Percentiles rank a stretch among this genome's conserved stretches.
phyloP scores from a whole-genome alignment of 257 asterid species.

The Hygrophila difformis region DNA sequence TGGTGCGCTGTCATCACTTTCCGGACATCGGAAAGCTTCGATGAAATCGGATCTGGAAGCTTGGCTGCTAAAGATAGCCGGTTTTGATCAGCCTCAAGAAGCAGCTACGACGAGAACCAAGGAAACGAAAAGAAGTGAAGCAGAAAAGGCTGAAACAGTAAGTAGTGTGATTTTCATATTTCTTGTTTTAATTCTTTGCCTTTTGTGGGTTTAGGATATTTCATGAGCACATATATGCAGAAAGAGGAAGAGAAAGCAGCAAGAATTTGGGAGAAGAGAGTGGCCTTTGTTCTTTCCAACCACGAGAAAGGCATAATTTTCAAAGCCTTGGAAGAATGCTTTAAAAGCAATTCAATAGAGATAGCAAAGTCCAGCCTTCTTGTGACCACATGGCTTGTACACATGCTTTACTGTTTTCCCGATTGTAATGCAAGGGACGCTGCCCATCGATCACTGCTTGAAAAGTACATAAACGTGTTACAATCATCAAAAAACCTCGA shows the following conservation, averaged over 20 bases:
- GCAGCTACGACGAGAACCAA: constrained; percentile 33
- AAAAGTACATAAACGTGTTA: constrained; percentile 52
- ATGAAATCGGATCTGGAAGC: constrained; percentile 48
- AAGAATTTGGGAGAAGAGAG: constrained; percentile 56
- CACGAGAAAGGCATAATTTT: constrained; percentile 67
- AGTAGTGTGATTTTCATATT: neutral
- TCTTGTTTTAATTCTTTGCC: no score
- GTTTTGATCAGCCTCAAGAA: constrained; percentile 42
- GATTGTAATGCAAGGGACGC: constrained; percentile 58
- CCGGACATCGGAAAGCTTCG: constrained; percentile 37
- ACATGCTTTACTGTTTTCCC: constrained; percentile 59
- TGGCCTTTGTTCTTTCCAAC: constrained; percentile 60
- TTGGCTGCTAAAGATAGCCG: constrained; percentile 59
- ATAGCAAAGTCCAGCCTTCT: constrained; percentile 59
- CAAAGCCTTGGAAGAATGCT: constrained; percentile 63
- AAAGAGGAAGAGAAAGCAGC: constrained; percentile 63
- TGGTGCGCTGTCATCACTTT: constrained; percentile 44
- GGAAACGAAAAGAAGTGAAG: constrained; percentile 20
- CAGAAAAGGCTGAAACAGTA: constrained; percentile 38
- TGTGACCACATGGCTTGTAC: constrained; percentile 65
- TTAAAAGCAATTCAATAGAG: constrained; percentile 57
- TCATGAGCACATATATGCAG: constrained; percentile 20
- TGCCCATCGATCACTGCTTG: constrained; percentile 64
- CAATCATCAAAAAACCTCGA: constrained; percentile 74
- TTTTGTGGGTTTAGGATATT: neutral